Evolutionary conservation across 2,329 filamentous ascomycete genomes (phyloP), one percentile per base, ranked within the genome.

Genomic region (Pseudogymnoascus sp.): DNA sequence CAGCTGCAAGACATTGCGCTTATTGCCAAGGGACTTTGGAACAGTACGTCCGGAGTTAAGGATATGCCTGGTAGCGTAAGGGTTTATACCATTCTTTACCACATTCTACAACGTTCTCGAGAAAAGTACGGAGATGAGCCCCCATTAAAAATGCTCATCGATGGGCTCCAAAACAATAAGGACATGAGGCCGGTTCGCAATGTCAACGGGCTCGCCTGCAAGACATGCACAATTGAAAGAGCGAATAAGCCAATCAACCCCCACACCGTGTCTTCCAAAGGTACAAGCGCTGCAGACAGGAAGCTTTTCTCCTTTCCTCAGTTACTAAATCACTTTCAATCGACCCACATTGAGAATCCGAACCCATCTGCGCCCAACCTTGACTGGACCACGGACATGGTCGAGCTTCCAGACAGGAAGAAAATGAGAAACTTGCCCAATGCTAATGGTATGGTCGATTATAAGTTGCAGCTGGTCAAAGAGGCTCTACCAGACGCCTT

Each of bases 11-110:
- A 81, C 53, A 75, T 90, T 65, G 79, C 81, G 8, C 77, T 75
- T 44, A 79, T 81, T 69, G 82, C 84, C 4, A 80, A 82, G 64
- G 82, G 85, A 24, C 74, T 88, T 37, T 93, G 88, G 87, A 81
- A 82, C 65, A 75, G 78, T 21, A 81, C 86, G 2, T 80, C 80
- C 6, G 79, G 79, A 2, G 77, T 90, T 66, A 83, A 83, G 67
- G 81, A 86, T 61, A 74, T 91, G 14, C 81, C 86, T 13, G 81
- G 82, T 40, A 82, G 81, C 65, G 79, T 90, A 56, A 84, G 85
- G 67, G 79, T 89, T 14, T 82, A 83, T 65, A 80, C 85, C 56
- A 77, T 89, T 8, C 79, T 93, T 44, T 80, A 88, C 70, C 85
- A 89, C 71, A 75, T 86, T 61, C 78, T 82, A 63, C 79, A 80